phyloP scores from a whole-genome alignment of 169 alveolate genomes.

The Perkinsus marinus region DNA sequence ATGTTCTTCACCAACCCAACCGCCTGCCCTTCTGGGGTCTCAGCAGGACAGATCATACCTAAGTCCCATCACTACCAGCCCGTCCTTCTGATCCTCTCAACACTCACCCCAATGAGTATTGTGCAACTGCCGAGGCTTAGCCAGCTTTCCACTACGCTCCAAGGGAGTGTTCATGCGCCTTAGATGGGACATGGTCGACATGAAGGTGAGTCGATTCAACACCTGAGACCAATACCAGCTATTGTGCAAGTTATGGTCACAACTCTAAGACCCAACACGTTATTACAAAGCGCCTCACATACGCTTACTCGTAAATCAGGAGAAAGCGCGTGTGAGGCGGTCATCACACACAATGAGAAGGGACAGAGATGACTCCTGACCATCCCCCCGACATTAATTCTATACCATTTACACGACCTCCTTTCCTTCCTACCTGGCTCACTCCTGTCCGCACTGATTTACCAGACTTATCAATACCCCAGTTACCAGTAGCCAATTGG shows the following conservation, averaged over 20 bases:
- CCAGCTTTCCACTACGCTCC: slow-evolving; percentile 94
- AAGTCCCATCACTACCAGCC: not conserved
- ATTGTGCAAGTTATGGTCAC: too few species aligned
- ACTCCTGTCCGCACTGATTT: slow-evolving; percentile 95
- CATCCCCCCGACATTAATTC: too few species aligned
- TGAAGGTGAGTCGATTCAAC: slow-evolving; percentile 91
- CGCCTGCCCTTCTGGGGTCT: slow-evolving; percentile 99
- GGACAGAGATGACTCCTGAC: too few species aligned
- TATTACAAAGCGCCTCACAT: too few species aligned
- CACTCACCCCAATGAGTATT: slow-evolving; percentile 96
- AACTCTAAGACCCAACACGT: too few species aligned
- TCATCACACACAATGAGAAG: too few species aligned
- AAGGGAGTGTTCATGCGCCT: slow-evolving; percentile 97
- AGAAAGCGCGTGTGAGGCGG: too few species aligned
- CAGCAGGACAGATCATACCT: slow-evolving; percentile 97
- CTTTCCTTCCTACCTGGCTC: slow-evolving; percentile 32
- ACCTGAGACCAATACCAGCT: slow-evolving; percentile 44
- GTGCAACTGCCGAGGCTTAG: slow-evolving; percentile 98
- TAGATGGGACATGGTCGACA: slow-evolving; percentile 93
- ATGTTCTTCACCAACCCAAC: slow-evolving; percentile 98
- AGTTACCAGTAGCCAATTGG: slow-evolving; percentile 89
- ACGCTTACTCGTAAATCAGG: too few species aligned
- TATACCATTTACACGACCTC: not conserved
- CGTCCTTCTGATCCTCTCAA: not conserved
- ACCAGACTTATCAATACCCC: slow-evolving; percentile 96